Evolutionary conservation across 2,329 filamentous ascomycete genomes (phyloP).

Genomic region (Pseudocercospora fuligena): DNA sequence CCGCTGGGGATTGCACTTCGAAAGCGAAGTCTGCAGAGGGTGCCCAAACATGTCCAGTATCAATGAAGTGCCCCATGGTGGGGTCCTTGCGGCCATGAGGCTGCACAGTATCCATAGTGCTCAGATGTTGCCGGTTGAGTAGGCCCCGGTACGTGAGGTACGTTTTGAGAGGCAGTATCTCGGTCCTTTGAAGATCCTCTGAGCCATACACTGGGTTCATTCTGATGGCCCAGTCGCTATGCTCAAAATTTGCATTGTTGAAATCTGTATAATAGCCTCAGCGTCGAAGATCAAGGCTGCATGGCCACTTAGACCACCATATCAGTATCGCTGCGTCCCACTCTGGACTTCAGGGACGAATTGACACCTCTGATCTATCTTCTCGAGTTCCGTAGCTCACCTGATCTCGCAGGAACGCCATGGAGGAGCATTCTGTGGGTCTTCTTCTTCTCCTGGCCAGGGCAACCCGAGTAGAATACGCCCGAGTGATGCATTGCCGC

Average conservation of each 20-base stretch:
- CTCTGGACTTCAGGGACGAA: not conserved
- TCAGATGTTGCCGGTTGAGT: not conserved
- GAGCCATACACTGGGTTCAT: not conserved
- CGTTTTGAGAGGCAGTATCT: not conserved
- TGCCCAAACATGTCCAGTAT: not conserved
- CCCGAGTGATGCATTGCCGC: too few relatives aligned
- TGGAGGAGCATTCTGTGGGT: not conserved
- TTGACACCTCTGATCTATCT: not conserved
- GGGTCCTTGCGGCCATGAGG: not conserved
- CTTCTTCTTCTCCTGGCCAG: too few relatives aligned
- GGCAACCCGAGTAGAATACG: not conserved
- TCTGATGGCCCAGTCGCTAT: not conserved
- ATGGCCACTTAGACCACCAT: not conserved
- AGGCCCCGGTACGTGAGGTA: not conserved
- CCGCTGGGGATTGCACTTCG: not conserved
- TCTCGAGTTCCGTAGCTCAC: not conserved
- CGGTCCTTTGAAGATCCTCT: not conserved
- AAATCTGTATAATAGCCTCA: not conserved
- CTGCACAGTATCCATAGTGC: not conserved
- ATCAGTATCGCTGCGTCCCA: not conserved
- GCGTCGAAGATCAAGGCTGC: not conserved
- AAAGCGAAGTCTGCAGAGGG: not conserved
- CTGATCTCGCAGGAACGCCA: not conserved
- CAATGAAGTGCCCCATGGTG: not conserved
- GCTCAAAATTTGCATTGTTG: not conserved